These are phyloP conservation scores for Mortierella claussenii DNA, from an alignment of 192 early-diverging fungal species.

Conservation along the genomic window DNA sequence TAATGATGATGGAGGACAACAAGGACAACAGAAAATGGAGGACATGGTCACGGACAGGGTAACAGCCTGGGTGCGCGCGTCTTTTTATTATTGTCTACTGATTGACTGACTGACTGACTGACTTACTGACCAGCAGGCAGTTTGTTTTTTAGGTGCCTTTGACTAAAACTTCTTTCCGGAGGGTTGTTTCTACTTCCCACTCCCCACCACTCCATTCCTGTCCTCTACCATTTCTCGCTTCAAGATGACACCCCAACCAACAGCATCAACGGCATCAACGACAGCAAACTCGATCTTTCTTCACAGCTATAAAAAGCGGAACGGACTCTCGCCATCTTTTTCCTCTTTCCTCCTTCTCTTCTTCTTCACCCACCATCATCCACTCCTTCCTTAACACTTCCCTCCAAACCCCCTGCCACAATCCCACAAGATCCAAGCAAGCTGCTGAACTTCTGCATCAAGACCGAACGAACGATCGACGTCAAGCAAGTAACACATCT, in stretches of 20 bases:
- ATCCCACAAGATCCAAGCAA: background rate
- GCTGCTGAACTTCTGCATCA: background rate
- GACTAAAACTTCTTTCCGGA: slow-evolving; percentile 13
- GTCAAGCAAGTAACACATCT: background rate
- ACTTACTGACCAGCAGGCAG: background rate
- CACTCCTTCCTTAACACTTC: background rate
- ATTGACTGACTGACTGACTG: background rate
- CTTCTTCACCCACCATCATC: background rate
- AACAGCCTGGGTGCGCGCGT: slow-evolving; percentile 24
- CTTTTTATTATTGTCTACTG: background rate
- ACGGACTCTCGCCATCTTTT: slow-evolving; percentile 2
- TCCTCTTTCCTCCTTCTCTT: background rate
- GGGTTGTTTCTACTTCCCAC: slow-evolving; percentile 5
- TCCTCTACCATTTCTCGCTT: background rate
- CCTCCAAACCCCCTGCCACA: slow-evolving; percentile 1
- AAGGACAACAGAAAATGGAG: no score
- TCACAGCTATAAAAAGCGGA: slow-evolving; percentile 8
- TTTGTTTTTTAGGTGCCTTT: background rate
- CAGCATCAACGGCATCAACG: background rate
- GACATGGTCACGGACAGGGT: slow-evolving; percentile 29
- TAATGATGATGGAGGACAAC: no score
- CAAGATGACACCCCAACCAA: slow-evolving; percentile 9
- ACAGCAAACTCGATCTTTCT: slow-evolving; percentile 6
- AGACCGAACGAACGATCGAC: background rate
- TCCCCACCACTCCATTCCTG: background rate